Percentiles rank a stretch among this genome's conserved stretches.
Conservation (phyloP, 2,329 filamentous ascomycete species). For the Scedosporium apiospermum region DNA sequence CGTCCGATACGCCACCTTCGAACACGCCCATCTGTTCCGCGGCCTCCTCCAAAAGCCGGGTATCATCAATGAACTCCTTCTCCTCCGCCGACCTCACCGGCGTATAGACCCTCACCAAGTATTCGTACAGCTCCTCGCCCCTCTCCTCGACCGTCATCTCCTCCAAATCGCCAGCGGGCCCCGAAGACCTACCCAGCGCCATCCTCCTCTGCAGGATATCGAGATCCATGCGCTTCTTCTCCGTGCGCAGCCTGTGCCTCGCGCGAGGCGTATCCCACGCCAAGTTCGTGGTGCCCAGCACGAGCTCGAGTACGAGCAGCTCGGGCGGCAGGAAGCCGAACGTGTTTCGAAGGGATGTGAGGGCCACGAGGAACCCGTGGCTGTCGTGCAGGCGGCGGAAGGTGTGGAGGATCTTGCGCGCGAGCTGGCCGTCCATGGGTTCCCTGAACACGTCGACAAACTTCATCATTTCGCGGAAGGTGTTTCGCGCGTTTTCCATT, state of each 20-base stretch:
- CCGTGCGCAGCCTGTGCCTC: constrained; percentile 29
- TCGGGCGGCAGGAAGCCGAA: constrained; percentile 36
- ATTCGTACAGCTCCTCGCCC: constrained; percentile 30
- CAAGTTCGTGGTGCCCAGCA: constrained; percentile 33
- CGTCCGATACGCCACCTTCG: constrained; percentile 11
- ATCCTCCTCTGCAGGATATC: constrained; percentile 19
- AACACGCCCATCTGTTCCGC: constrained; percentile 35
- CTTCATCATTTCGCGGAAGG: constrained; percentile 41
- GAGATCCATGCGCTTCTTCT: constrained; percentile 32
- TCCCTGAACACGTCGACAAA: constrained; percentile 33
- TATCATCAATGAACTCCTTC: constrained; percentile 11
- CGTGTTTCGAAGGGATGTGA: constrained; percentile 30
- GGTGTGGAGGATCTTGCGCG: constrained; percentile 39
- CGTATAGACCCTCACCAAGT: constrained; percentile 29
- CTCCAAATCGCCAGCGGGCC: constrained; percentile 19
- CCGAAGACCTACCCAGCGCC: neutral
- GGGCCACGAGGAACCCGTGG: constrained; percentile 35
- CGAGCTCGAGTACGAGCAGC: constrained; percentile 35
- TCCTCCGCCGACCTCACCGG: constrained; percentile 16
- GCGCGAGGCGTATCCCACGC: constrained; percentile 29
- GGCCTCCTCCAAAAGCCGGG: constrained; percentile 20
- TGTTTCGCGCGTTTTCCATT: constrained; percentile 23
- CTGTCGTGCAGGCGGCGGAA: constrained; percentile 36
- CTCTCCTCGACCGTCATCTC: constrained; percentile 25
- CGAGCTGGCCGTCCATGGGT: constrained; percentile 34